Evolutionary conservation across 1,284 basidiomycete genomes (phyloP).

Genomic region (Exobasidium rhododendri): DNA sequence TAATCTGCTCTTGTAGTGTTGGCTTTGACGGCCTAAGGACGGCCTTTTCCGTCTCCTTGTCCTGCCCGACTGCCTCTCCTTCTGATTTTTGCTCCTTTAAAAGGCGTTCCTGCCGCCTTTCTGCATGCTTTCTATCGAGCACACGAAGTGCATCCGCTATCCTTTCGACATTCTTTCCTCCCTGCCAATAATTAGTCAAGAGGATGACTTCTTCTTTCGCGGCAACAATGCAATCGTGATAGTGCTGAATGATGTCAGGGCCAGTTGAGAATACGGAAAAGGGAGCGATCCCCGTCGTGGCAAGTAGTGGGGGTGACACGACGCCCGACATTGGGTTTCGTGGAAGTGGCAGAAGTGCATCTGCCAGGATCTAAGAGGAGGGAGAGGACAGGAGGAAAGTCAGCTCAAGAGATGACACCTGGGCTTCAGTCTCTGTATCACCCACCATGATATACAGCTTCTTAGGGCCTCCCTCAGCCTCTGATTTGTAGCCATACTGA

Average conservation of each 20-base stretch:
- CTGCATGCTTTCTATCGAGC: constrained; percentile 33
- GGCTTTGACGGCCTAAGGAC: constrained; percentile 4
- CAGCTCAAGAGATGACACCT: not conserved
- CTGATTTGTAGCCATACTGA: constrained; percentile 37
- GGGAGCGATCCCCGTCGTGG: constrained; percentile 50
- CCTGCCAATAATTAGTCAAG: constrained; percentile 55
- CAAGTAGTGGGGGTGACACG: constrained; percentile 49
- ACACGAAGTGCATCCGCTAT: constrained; percentile 48
- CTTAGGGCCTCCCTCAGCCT: constrained; percentile 38
- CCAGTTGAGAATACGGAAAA: constrained; percentile 52
- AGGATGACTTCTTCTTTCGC: constrained; percentile 49
- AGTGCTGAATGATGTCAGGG: constrained; percentile 53
- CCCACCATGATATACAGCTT: constrained; percentile 46
- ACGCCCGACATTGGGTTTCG: constrained; percentile 47
- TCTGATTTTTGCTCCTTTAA: constrained; percentile 18
- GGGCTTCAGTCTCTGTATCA: not conserved
- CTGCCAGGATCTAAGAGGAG: constrained; percentile 33
- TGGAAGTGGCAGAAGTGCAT: constrained; percentile 41
- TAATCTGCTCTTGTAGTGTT: constrained; percentile 31
- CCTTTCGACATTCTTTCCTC: constrained; percentile 47
- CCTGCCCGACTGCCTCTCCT: constrained; percentile 1
- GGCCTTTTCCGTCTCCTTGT: constrained; percentile 28
- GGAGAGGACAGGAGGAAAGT: constrained; percentile 6
- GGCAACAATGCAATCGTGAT: constrained; percentile 52
- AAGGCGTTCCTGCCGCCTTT: constrained; percentile 22